Percentiles rank a stretch among this genome's conserved stretches.
Conservation (phyloP, 164 flowering plant species). For the Cinnamomum chago region DNA sequence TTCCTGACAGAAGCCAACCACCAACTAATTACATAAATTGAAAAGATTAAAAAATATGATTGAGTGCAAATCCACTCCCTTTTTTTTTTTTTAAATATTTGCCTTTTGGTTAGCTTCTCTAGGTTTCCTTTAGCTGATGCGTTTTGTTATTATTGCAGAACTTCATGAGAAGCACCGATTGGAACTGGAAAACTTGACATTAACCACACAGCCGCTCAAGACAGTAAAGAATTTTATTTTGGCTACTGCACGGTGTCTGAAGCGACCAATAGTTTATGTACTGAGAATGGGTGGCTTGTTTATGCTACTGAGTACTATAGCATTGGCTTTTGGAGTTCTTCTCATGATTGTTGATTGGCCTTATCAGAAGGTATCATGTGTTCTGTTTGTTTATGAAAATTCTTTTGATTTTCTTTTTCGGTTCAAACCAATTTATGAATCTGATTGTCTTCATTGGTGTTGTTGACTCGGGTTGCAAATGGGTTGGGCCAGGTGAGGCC, state of each 20-base stretch:
- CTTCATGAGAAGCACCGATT: slow-evolving; percentile 48
- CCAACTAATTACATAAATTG: too few relatives aligned
- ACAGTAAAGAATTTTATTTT: slow-evolving; percentile 59
- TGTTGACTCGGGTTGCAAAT: not conserved
- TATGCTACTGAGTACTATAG: slow-evolving; percentile 37
- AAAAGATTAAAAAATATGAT: too few relatives aligned
- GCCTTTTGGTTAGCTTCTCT: not conserved
- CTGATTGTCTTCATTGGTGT: not conserved
- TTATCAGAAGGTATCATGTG: slow-evolving; percentile 65
- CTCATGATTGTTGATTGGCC: slow-evolving; percentile 62
- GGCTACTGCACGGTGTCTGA: slow-evolving; percentile 47
- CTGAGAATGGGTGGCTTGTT: slow-evolving; percentile 63
- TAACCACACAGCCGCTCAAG: slow-evolving; percentile 58
- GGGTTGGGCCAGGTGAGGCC: not conserved
- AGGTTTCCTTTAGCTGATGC: not conserved
- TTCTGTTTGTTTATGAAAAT: not conserved
- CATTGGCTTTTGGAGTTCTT: slow-evolving; percentile 33
- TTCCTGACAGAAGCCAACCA: too few relatives aligned
- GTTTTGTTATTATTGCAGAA: slow-evolving; percentile 33
- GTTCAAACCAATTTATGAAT: not conserved
- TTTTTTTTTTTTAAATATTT: too few relatives aligned
- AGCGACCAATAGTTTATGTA: slow-evolving; percentile 46
- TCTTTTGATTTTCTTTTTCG: not conserved
- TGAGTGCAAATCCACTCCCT: too few relatives aligned
- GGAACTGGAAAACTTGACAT: slow-evolving; percentile 67